phyloP scores from a whole-genome alignment of 1,284 basidiomycete species.

The Coniophora puteana region DNA sequence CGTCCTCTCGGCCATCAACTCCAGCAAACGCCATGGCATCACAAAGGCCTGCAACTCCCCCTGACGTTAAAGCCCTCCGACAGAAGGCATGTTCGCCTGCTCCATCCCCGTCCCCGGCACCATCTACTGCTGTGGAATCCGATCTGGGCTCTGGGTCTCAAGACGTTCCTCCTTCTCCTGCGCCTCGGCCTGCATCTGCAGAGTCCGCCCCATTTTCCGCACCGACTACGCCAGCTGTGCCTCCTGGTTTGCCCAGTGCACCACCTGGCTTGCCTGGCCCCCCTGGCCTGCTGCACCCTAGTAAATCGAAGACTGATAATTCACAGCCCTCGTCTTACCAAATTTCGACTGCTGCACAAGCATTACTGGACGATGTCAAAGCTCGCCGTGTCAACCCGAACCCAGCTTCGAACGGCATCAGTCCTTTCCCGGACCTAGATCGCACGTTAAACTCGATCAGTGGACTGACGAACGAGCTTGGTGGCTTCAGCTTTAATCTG shows the following conservation, averaged over 20 bases:
- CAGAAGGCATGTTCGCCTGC: conserved; percentile 34
- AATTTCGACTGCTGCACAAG: conserved; percentile 81
- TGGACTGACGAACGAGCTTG: conserved; percentile 49
- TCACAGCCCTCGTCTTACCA: conserved; percentile 71
- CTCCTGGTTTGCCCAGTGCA: conserved; percentile 44
- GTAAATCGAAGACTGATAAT: conserved; percentile 44
- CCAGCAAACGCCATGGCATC: conserved; percentile 39
- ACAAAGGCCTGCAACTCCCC: conserved; percentile 44
- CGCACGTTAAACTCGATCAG: conserved; percentile 69
- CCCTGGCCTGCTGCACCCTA: conserved; percentile 58
- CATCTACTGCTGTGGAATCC: conserved; percentile 40
- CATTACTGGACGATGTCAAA: conserved; percentile 80
- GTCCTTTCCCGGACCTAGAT: conserved; percentile 90
- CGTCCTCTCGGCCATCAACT: conserved; percentile 64
- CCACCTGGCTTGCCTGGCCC: conserved; percentile 64
- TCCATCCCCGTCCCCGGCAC: conserved; percentile 46
- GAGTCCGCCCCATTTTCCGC: conserved; percentile 38
- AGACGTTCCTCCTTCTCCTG: conserved; percentile 43
- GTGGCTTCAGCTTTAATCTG: conserved; percentile 79
- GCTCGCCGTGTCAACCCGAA: conserved; percentile 65
- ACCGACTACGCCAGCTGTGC: conserved; percentile 33
- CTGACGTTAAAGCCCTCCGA: conserved; percentile 36
- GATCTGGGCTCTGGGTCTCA: conserved; percentile 33
- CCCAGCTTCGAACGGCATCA: conserved; percentile 45
- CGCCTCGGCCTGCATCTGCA: conserved; percentile 39